Conservation (phyloP, 805 yeast species). For the Wickerhamiella azyma region DNA sequence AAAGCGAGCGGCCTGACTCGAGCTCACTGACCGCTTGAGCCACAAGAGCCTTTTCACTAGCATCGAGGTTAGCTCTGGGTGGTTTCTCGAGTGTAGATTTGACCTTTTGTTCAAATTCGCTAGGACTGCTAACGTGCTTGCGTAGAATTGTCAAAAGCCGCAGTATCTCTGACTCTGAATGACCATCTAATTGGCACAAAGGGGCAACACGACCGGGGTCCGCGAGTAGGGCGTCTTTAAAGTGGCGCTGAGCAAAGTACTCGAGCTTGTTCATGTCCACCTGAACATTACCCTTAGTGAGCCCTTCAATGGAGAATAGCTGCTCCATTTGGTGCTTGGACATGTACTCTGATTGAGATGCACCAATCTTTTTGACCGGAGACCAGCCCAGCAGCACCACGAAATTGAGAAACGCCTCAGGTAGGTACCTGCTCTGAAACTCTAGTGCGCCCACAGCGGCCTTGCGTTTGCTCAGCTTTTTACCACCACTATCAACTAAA, state of each 20-base stretch:
- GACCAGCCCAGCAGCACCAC: conserved; percentile 93
- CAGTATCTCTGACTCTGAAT: conserved; percentile 26
- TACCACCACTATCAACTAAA: conserved; percentile 45
- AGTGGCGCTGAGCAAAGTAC: conserved; percentile 63
- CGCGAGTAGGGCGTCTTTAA: conserved; percentile 31
- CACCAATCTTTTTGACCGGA: conserved; percentile 39
- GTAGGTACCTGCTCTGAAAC: conserved; percentile 42
- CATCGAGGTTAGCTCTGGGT: conserved; percentile 8
- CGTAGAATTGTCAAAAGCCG: conserved; percentile 34
- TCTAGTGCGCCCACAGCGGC: conserved; percentile 65
- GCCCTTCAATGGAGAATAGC: conserved; percentile 48
- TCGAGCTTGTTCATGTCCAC: conserved; percentile 66
- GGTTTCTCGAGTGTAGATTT: conserved; percentile 8
- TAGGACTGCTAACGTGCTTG: conserved; percentile 37
- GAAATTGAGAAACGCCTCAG: conserved; percentile 80
- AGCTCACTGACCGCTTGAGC: not conserved
- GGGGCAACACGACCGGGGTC: conserved; percentile 19
- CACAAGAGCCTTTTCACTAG: not conserved
- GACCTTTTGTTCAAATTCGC: conserved; percentile 38
- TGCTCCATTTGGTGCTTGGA: conserved; percentile 34
- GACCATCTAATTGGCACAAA: conserved; percentile 5
- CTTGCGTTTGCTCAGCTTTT: conserved; percentile 69
- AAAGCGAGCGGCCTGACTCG: not conserved
- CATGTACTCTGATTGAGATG: conserved; percentile 22
- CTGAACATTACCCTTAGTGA: conserved; percentile 89